A percentile compares a stretch with the other conserved stretches of the same genome.
These are phyloP conservation scores for Sugiyamaella neomexicana DNA, from an alignment of 1,139 yeast genomes.

Conservation along the genomic window DNA sequence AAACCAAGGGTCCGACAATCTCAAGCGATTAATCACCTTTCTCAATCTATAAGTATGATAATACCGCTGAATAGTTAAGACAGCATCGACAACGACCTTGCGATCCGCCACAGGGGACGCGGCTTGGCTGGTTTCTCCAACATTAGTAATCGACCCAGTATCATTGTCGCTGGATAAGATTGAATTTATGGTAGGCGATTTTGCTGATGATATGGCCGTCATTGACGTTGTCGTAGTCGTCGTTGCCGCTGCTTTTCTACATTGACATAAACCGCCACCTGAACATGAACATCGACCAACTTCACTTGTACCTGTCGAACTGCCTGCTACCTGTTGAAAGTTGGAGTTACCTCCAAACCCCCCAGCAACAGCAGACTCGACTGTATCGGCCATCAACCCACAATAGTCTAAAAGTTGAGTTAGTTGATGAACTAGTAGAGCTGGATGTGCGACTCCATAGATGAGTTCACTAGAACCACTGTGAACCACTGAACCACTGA, in stretches of 20 bases:
- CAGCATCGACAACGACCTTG: conserved; percentile 16
- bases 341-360: conserved; percentile 12
- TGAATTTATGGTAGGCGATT: too few relatives aligned
- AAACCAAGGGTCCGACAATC: conserved; percentile 27
- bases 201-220: too few relatives aligned
- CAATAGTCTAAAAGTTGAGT: neutral
- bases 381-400: conserved; percentile 15
- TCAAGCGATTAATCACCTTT: conserved; percentile 19
- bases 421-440: too few relatives aligned
- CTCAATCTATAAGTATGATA: conserved; percentile 25
- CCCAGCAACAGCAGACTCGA: conserved; percentile 14
- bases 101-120: neutral
- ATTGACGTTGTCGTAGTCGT: neutral
- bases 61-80: conserved; percentile 25
- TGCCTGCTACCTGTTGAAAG: conserved; percentile 7
- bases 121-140: neutral
- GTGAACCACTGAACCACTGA: too few relatives aligned
- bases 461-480: too few relatives aligned
- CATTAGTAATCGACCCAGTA: too few relatives aligned
- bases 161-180: too few relatives aligned
- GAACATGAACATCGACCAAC: neutral
- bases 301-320: neutral
- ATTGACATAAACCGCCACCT: conserved; percentile 6
- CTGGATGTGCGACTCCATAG: too few relatives aligned
- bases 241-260: neutral